Evolutionary conservation across 306 rosid genomes (phyloP), one percentile per base, ranked within the genome.

Genomic region (Phaseolus lunatus): DNA sequence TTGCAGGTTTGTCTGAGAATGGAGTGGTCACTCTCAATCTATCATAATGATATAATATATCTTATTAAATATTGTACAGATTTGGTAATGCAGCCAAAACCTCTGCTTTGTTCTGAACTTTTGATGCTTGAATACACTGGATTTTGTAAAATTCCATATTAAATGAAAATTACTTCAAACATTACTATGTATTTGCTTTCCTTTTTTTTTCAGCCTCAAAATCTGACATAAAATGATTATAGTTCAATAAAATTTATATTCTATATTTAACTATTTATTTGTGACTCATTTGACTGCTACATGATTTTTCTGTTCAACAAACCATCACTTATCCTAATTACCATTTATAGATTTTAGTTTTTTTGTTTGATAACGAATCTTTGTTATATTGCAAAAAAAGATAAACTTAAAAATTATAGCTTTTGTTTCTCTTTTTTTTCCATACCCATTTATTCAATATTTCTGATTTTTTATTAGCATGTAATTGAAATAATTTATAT

Each of bases 11-110:
- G 56, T 83, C 62, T 79, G 24, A 78, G 44, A 65, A 67, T 49
- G 56, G 71, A 82, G 82, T 70, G 70, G 86, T 82, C 85, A 72
- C 76, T 81, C 78, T 85, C 90, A 80, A 69, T 72, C 75, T 80
- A 52, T 56, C 54, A 70, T 16, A 70, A 52, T 14, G 70, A 74
- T 50, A 20, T 33, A 47, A 5, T 54, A 41, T n/a, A 56, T 29
- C 43, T 24, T 33, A 71, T 62, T 41, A 71, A 72, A 48, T 63
- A 18, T 19, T 77, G 61, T 56, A 70, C 82, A 79, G 8, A 82
- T 67, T 70, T 71, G 76, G 84, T 72, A 85, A 64, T 79, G 77
- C 49, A 11, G 84, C 84, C 83, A 79, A 82, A 85, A 18, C 47
- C 69, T 83, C 74, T 79, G 16, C 57, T 26, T 4, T 31, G 73